Conservation (phyloP, 2,329 filamentous ascomycete species). For the Stemphylium vesicarium region DNA sequence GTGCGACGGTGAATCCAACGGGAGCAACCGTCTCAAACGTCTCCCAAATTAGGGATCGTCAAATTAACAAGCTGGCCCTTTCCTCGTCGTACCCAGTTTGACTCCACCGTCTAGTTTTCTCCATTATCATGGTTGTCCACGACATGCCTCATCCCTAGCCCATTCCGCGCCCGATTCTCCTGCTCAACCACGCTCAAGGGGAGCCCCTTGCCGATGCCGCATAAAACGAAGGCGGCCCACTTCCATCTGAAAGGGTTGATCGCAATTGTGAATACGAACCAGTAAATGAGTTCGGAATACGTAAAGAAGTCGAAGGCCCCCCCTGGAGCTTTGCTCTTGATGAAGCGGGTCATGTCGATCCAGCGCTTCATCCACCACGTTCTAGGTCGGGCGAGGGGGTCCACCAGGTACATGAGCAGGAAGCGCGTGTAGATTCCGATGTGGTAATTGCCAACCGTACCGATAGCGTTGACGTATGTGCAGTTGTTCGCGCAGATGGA, state of each 20-base stretch:
- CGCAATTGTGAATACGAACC: conserved; percentile 79
- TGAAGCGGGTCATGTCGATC: conserved; percentile 80
- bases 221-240: conserved; percentile 84
- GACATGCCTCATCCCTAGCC: conserved; percentile 51
- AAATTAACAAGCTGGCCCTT: background rate
- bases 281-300: conserved; percentile 82
- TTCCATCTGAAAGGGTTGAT: conserved; percentile 91
- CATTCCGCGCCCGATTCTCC: conserved; percentile 68
- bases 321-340: conserved; percentile 71
- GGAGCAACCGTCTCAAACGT: too few relatives aligned
- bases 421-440: conserved; percentile 90
- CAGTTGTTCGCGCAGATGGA: conserved; percentile 82
- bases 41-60: too few relatives aligned
- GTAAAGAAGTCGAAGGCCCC: conserved; percentile 90
- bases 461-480: conserved; percentile 81
- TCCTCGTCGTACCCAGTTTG: background rate
- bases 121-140: background rate
- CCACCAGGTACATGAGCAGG: conserved; percentile 82
- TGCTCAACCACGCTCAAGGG: conserved; percentile 70
- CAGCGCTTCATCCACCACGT: conserved; percentile 80
- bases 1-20: too few relatives aligned
- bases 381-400: conserved; percentile 75
- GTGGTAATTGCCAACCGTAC: conserved; percentile 84
- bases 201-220: conserved; percentile 71
- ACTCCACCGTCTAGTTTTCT: background rate